Evolutionary conservation across 805 yeast genomes (phyloP).

Genomic region (Saitoella complicata): DNA sequence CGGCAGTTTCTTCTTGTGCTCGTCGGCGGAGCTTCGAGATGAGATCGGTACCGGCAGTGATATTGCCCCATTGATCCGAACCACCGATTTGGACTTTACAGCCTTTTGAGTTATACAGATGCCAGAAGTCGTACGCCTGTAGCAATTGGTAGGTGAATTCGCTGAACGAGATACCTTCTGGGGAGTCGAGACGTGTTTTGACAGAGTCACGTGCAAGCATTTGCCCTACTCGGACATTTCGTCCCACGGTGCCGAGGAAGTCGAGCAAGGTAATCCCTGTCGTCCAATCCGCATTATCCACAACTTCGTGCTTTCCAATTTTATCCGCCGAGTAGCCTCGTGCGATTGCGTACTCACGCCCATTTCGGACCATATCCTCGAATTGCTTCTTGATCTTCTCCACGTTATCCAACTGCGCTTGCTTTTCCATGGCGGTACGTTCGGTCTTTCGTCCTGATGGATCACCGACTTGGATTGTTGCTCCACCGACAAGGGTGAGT

Average conservation of each 20-base stretch:
- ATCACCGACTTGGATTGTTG: constrained; percentile 92
- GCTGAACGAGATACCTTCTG: constrained; percentile 74
- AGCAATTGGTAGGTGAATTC: constrained; percentile 86
- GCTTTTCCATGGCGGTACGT: constrained; percentile 40
- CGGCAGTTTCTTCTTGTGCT: constrained; percentile 10
- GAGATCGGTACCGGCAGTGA: constrained; percentile 86
- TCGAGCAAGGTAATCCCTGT: constrained; percentile 53
- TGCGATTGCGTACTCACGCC: constrained; percentile 42
- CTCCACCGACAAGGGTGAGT: constrained; percentile 42
- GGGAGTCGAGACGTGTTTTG: constrained; percentile 49
- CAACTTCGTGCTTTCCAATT: constrained; percentile 28
- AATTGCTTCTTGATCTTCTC: constrained; percentile 46
- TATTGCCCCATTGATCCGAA: constrained; percentile 96
- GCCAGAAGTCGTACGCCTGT: constrained; percentile 89
- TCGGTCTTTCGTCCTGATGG: constrained; percentile 85
- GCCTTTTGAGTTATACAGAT: constrained; percentile 40
- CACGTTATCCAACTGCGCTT: constrained; percentile 41
- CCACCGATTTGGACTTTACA: constrained; percentile 77
- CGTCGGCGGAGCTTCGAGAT: constrained; percentile 40
- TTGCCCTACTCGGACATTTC: constrained; percentile 60
- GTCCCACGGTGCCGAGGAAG: constrained; percentile 62
- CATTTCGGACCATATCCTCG: constrained; percentile 40
- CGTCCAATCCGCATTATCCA: constrained; percentile 82
- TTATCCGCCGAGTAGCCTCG: constrained; percentile 21
- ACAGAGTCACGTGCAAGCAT: constrained; percentile 82